These are phyloP conservation scores for Infundibulicybe gibba DNA, from an alignment of 768 basidiomycete genomes.

Conservation along the genomic window DNA sequence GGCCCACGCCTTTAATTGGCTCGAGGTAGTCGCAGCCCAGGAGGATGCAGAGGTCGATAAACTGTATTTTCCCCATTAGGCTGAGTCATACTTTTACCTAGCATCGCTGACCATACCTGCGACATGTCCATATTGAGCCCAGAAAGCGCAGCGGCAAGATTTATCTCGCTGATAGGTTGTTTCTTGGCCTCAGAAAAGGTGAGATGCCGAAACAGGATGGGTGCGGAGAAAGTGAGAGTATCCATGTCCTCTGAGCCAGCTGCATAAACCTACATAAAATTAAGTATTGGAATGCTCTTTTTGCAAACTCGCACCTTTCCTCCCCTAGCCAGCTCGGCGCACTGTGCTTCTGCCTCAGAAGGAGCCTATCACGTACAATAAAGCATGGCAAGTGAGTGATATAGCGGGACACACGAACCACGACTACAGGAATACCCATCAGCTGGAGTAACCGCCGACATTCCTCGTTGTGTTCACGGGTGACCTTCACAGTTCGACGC, in stretches of 20 bases:
- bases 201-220: constrained; percentile 90
- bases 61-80: constrained; percentile 47
- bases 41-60: constrained; percentile 93
- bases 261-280: constrained; percentile 72
- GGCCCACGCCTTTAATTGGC: constrained; percentile 96
- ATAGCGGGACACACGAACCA: constrained; percentile 47
- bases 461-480: constrained; percentile 94
- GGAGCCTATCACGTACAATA: constrained; percentile 62
- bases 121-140: constrained; percentile 94
- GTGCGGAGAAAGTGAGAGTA: constrained; percentile 92
- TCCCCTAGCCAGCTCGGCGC: constrained; percentile 95
- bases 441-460: constrained; percentile 81
- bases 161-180: constrained; percentile 91
- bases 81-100: not conserved
- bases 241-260: constrained; percentile 99
- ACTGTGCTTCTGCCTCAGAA: constrained; percentile 98
- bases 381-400: constrained; percentile 1
- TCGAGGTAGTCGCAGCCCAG: constrained; percentile 99
- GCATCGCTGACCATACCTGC: constrained; percentile 43
- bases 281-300: not conserved
- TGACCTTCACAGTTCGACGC: constrained; percentile 91
- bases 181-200: constrained; percentile 99
- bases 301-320: constrained; percentile 59
- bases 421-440: constrained; percentile 96
- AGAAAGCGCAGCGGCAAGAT: constrained; percentile 75